Percentiles rank a stretch among this genome's conserved stretches.
Conservation (phyloP, 192 early-diverging fungal species). For the Umbelopsis vinacea region DNA sequence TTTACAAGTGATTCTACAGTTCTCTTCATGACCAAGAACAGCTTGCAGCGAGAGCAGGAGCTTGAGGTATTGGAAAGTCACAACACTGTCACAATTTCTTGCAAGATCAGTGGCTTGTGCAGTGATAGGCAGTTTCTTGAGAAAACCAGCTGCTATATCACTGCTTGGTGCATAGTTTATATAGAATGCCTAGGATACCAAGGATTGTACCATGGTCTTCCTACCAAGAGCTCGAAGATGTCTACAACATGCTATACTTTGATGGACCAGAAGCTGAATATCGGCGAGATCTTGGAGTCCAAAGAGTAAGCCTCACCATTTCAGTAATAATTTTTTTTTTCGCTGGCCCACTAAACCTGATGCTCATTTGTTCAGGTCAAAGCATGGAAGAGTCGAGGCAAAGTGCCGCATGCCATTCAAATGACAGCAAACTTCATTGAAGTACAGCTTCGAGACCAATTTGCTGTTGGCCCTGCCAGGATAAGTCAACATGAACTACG, state of each 20-base stretch:
- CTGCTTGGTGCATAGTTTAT: background rate
- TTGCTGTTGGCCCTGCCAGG: background rate
- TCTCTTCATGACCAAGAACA: background rate
- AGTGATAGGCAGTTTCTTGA: background rate
- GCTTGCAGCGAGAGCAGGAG: background rate
- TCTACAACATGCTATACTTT: slow-evolving; percentile 58
- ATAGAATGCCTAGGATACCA: slow-evolving; percentile 41
- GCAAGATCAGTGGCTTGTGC: no score
- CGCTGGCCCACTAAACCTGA: background rate
- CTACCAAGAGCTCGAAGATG: slow-evolving; percentile 60
- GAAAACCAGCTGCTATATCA: background rate
- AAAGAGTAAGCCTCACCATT: slow-evolving; percentile 47
- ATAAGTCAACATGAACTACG: slow-evolving; percentile 53
- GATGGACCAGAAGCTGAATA: slow-evolving; percentile 25
- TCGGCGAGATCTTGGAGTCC: slow-evolving; percentile 50
- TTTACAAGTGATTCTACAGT: background rate
- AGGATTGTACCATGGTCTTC: slow-evolving; percentile 67
- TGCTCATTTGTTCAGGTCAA: slow-evolving; percentile 50
- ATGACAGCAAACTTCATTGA: slow-evolving; percentile 66
- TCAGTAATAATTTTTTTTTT: background rate
- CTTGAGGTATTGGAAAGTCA: background rate
- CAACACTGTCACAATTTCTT: slow-evolving; percentile 20
- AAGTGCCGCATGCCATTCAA: slow-evolving; percentile 70
- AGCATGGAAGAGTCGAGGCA: slow-evolving; percentile 72
- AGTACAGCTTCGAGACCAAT: slow-evolving; percentile 56